Base-by-base conservation (phyloP, 2,329 filamentous ascomycete genomes). In the Akanthomyces dipterigenus region DNA sequence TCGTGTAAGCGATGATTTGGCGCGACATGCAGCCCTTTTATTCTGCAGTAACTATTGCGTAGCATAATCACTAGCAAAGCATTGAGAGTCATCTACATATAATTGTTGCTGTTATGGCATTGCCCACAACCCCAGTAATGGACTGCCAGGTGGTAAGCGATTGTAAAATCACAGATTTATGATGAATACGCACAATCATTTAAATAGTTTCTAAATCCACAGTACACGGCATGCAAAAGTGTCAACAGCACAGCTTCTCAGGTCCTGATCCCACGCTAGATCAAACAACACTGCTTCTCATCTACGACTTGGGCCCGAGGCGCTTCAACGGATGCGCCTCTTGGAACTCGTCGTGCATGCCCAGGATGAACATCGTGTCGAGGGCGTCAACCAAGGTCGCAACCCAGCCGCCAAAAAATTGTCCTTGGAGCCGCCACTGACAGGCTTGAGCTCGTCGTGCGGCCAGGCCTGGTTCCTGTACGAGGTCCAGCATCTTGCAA, bases 311-410 rank as follows among this genome's bases (percentile, higher is more conserved):
- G 6, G 40, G 34, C 18, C 49, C 63, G 5, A 70, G 64, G 40
- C 73, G 65, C 50, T 63, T 68, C 26, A 78, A 69, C 0, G 81
- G 80, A 65, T 83, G 81, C 0, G 79, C 80, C 67, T 82, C 70
- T 55, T 79, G 72, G 65, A 88, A 87, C 36, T 88, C 85, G 1
- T 80, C 73, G 36, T 77, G 71, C 46, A 87, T 70, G 7, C 72
- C 83, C 83, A 87, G 85, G 50, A 88, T 86, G 76, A 79, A 82
- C 2, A 88, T 77, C 0, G 84, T 85, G 63, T 87, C 84, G 55
- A 88, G 75, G 0, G 79, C 73, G 67, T 88, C 85, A 26, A 88
- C 79, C 55, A 87, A 70, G 0, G 84, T 86, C 3, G 83, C 84
- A 0, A 77, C 83, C 78, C 82, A 85, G 26, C 80, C 79, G 11